Evolutionary conservation across 129 eudicot genomes (phyloP), one percentile per base, ranked within the genome.

Genomic region (Artemisia annua): DNA sequence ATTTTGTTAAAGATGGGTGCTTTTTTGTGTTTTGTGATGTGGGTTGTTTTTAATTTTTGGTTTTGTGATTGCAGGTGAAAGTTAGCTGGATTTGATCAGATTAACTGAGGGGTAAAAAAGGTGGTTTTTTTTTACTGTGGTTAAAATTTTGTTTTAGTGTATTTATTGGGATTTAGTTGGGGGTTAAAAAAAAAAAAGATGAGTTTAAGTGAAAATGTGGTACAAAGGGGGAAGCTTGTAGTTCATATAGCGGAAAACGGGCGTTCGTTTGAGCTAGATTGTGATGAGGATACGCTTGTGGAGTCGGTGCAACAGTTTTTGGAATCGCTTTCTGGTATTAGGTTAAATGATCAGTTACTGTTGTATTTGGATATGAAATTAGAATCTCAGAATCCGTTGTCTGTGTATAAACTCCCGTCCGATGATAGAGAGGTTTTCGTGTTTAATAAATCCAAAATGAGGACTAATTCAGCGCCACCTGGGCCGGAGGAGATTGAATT

Each of bases 231-330:
- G 17, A 95, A 91, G 80, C 87, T 95, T 65, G 20, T 86, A 67
- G 95, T 95, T 82, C 97, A 85, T 63, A 75, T 91, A 61, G 99
- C 97, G 16, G 97, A 95, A 79, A 95, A 95, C 74, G 99, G 99
- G 18, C 97, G 88, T 70, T 86, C 99, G 3, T 85, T 82, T 35
- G 84, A 86, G 71, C 80, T 95, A 3, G 91, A 87, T 52, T 95
- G 97, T 60, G 96, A 95, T 67, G 97, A 88, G 55, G 84, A 84
- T 22, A 85, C 94, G 28, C 73, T 80, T 30, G 99, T 95, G 19
- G 96, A 95, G 80, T 78, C 87, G 1, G 79, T 95, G 51, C 95
- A 88, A 82, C 75, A 79, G 32, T 85, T 55, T 57, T 61, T 95
- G 10, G 96, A 95, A 80, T 81, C 99, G 0, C 75, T 74, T 57